A percentile compares a stretch with the other conserved stretches of the same genome.
phyloP scores from a whole-genome alignment of 768 basidiomycete species.

The Phlegmacium glaucopus region DNA sequence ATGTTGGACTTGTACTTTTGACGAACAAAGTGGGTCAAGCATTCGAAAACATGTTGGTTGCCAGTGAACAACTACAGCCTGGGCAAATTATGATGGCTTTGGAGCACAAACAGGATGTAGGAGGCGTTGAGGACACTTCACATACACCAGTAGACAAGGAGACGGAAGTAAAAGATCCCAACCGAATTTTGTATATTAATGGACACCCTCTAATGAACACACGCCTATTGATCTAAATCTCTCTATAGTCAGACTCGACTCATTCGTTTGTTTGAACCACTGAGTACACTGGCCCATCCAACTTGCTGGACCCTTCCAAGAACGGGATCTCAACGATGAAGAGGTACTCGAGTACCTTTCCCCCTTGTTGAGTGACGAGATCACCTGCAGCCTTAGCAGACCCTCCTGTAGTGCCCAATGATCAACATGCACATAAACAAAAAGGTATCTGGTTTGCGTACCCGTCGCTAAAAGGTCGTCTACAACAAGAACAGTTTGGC shows the following conservation, averaged over 20 bases:
- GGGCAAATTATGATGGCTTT: conserved; percentile 21
- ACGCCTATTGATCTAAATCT: conserved; percentile 52
- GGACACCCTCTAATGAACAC: conserved; percentile 77
- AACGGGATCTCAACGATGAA: conserved; percentile 87
- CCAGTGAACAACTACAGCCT: conserved; percentile 38
- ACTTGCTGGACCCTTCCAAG: conserved; percentile 70
- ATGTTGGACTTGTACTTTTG: conserved; percentile 60
- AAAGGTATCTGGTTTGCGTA: conserved; percentile 25
- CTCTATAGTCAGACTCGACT: conserved; percentile 5
- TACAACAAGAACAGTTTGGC: conserved; percentile 81
- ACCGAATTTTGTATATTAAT: conserved; percentile 69
- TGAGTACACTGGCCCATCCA: conserved; percentile 87
- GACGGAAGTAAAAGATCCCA: conserved; percentile 30
- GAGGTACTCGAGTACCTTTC: conserved; percentile 85
- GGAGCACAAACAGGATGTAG: conserved; percentile 10
- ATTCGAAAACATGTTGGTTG: conserved; percentile 53
- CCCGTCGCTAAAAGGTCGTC: conserved; percentile 98
- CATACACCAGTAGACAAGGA: conserved; percentile 18
- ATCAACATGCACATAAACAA: not conserved
- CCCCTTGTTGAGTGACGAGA: conserved; percentile 79
- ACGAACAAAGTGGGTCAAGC: conserved; percentile 47
- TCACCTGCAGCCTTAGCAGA: conserved; percentile 92
- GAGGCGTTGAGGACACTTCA: conserved; percentile 21
- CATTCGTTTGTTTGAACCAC: conserved; percentile 76
- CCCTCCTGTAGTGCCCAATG: conserved; percentile 53